Percentiles rank a stretch among this genome's conserved stretches.
Conservation (phyloP, 2,329 filamentous ascomycete genomes). For the Ophiosphaerella korrae region DNA sequence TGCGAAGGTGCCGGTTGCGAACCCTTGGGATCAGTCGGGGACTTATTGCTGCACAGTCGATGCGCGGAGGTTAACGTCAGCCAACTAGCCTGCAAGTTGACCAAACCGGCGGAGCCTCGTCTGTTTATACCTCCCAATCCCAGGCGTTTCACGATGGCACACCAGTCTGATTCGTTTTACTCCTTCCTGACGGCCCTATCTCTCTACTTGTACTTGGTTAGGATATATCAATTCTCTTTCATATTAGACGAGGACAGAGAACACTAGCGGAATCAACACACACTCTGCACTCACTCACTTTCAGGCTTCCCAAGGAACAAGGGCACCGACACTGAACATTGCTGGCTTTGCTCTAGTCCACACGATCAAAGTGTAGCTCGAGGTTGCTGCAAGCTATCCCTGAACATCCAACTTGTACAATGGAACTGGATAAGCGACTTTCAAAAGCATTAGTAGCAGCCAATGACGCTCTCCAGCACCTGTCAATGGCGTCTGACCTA, state of each 20-base stretch:
- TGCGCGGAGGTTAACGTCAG: slow-evolving; percentile 20
- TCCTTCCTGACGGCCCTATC: slow-evolving; percentile 13
- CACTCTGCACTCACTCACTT: slow-evolving; percentile 13
- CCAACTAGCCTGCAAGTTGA: slow-evolving; percentile 15
- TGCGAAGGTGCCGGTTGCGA: too few species aligned
- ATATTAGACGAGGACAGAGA: slow-evolving; percentile 20
- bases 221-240: slow-evolving; percentile 12
- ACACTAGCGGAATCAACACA: slow-evolving; percentile 14
- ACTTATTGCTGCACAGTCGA: slow-evolving; percentile 19
- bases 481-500: slow-evolving; percentile 40
- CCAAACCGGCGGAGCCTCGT: slow-evolving; percentile 22
- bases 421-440: slow-evolving; percentile 39
- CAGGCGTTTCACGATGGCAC: slow-evolving; percentile 20
- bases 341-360: slow-evolving; percentile 7
- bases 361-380: neutral
- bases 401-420: slow-evolving; percentile 9
- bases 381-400: neutral
- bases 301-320: slow-evolving; percentile 16
- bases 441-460: slow-evolving; percentile 40
- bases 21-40: slow-evolving; percentile 14
- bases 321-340: slow-evolving; percentile 2
- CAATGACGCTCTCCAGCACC: slow-evolving; percentile 42
- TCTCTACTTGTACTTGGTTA: slow-evolving; percentile 22
- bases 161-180: slow-evolving; percentile 8
- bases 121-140: slow-evolving; percentile 22